Evolutionary conservation across 129 eudicot species (phyloP).

Genomic region (Saussurea involucrata): DNA sequence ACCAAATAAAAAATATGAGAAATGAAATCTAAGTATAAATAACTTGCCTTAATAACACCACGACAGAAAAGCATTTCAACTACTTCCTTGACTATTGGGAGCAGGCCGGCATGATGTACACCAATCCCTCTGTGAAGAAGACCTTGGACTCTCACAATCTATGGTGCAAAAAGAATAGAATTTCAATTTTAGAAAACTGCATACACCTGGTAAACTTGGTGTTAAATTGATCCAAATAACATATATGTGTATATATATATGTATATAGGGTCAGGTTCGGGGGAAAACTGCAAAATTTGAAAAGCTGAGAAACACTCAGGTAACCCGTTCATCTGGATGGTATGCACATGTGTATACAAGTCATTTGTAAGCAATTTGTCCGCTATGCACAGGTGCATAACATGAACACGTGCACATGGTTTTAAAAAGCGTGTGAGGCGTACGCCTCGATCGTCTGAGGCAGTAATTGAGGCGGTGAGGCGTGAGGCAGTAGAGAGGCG

Average conservation of each 20-base stretch:
- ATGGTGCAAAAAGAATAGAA: conserved; percentile 5
- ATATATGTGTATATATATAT: background rate
- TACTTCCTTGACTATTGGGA: conserved; percentile 98
- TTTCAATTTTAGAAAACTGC: conserved; percentile 2
- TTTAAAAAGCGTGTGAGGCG: no score
- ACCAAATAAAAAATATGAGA: background rate
- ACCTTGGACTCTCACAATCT: conserved; percentile 91
- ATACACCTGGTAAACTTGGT: background rate
- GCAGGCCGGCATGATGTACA: conserved; percentile 98
- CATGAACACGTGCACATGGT: no score
- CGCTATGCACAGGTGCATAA: no score
- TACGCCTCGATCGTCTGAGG: no score
- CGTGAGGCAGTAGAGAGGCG: no score
- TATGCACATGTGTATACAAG: no score
- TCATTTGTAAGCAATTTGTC: no score
- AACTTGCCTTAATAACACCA: conserved; percentile 84
- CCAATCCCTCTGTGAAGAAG: conserved; percentile 96
- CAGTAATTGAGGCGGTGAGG: no score
- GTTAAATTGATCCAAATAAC: conserved; percentile 1
- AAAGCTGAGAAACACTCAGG: no score
- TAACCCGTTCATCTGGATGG: no score
- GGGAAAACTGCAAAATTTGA: no score
- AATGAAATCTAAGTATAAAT: background rate
- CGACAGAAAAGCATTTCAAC: conserved; percentile 99
- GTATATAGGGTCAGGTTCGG: no score